phyloP scores from a whole-genome alignment of 805 yeast genomes.

The Kuraishia ogatae region DNA sequence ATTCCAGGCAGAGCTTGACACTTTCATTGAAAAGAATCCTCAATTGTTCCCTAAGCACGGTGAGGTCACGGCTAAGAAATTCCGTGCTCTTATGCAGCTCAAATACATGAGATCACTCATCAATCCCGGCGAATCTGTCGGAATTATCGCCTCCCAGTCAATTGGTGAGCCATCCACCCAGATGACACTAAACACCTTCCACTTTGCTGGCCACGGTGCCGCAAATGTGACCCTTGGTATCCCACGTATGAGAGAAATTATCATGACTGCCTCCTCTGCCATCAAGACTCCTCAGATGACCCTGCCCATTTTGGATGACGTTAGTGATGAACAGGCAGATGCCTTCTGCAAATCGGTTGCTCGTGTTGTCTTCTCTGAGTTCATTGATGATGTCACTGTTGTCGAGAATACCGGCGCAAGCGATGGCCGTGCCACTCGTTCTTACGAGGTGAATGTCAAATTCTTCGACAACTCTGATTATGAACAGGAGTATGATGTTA shows the following conservation, averaged over 20 bases:
- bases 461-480: slow-evolving; percentile 76
- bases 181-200: slow-evolving; percentile 95
- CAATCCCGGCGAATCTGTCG: slow-evolving; percentile 97
- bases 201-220: slow-evolving; percentile 99
- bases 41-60: slow-evolving; percentile 45
- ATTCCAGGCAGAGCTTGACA: slow-evolving; percentile 75
- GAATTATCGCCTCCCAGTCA: slow-evolving; percentile 96
- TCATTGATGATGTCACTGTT: slow-evolving; percentile 76
- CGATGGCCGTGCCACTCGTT: slow-evolving; percentile 42
- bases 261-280: slow-evolving; percentile 95
- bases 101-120: slow-evolving; percentile 95
- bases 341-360: slow-evolving; percentile 88
- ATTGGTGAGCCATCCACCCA: slow-evolving; percentile 99
- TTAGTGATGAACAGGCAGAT: slow-evolving; percentile 81
- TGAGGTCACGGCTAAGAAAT: slow-evolving; percentile 66
- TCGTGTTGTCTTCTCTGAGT: slow-evolving; percentile 77
- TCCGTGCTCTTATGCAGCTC: slow-evolving; percentile 94
- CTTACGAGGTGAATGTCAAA: slow-evolving; percentile 65
- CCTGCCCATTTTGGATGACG: slow-evolving; percentile 73
- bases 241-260: slow-evolving; percentile 99
- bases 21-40: slow-evolving; percentile 49
- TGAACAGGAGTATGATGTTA: slow-evolving; percentile 79
- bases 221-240: slow-evolving; percentile 99
- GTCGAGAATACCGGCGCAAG: slow-evolving; percentile 76
- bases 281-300: slow-evolving; percentile 99